Evolutionary conservation across 306 rosid species (phyloP), one percentile per base, ranked within the genome.

Genomic region (Prunus mira): DNA sequence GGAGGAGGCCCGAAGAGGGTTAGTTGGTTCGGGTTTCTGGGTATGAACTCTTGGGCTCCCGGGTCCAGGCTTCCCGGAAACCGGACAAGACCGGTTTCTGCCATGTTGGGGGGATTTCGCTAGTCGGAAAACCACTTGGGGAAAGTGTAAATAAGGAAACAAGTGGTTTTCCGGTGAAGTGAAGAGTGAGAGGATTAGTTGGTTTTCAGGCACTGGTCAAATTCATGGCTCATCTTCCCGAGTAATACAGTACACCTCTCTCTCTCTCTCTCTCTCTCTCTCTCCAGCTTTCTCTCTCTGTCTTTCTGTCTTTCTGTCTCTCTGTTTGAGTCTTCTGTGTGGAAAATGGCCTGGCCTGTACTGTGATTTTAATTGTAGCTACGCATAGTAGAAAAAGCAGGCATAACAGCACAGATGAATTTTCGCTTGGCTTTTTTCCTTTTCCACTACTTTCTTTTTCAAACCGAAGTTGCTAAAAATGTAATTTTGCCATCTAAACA

Each of bases 21-120:
- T 6, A 47, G 3, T 7, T 76, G 84, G 74, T 47, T 27, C 0
- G 74, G 82, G 85, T 82, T 84, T 69, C 84, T 83, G 1, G 96
- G 96, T 19, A 82, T 69, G 84, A 89, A 91, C 88, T 91, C 96
- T 34, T 87, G 76, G 0, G 96, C 96, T 69, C 73, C 52, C 1
- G 97, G 97, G 91, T 91, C 93, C 34, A 91, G 81, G 70, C 82
- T 85, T 57, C 88, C 88, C 25, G 85, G 88, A 68, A 83, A 87
- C 69, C 86, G 89, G 54, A 67, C 77, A 30, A 77, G 41, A 66
- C 91, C 93, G 81, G 94, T 81, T 62, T 90, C 93, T 17, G 79
- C 90, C 97, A 92, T 92, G 82, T 18, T 6, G 20, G 52, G 41
- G 65, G 18, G 56, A 15, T 27, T 4, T 17, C 27, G 12, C 1